Evolutionary conservation across 2,329 filamentous ascomycete genomes (phyloP).

Genomic region (Didymella keratinophila): DNA sequence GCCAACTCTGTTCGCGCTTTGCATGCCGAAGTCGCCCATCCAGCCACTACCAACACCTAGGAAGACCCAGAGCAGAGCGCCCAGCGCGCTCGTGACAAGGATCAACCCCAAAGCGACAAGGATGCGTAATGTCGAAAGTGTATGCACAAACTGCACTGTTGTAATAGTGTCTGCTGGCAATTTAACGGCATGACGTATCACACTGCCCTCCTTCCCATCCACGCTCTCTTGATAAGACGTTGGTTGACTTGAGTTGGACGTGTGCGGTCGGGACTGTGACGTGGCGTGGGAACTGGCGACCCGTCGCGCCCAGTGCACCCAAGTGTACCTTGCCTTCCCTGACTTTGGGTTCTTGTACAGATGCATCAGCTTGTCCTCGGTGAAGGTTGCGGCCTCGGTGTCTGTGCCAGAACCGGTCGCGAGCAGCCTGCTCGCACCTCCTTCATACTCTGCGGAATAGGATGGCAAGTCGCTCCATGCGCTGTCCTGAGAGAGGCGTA

Average conservation of each 20-base stretch:
- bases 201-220: constrained; percentile 16
- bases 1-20: constrained; percentile 27
- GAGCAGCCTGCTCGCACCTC: constrained; percentile 16
- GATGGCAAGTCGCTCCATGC: constrained; percentile 30
- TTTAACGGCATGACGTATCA: constrained; percentile 3
- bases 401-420: constrained; percentile 23
- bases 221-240: constrained; percentile 3
- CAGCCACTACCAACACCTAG: constrained; percentile 22
- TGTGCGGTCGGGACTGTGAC: constrained; percentile 4
- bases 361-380: constrained; percentile 50
- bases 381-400: constrained; percentile 35
- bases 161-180: constrained; percentile 21
- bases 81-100: constrained; percentile 25
- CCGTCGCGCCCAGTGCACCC: constrained; percentile 55
- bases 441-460: background rate
- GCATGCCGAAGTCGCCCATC: constrained; percentile 12
- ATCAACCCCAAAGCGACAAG: constrained; percentile 26
- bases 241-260: background rate
- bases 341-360: constrained; percentile 44
- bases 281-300: constrained; percentile 29
- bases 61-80: constrained; percentile 37
- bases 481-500: constrained; percentile 28
- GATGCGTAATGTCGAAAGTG: constrained; percentile 28
- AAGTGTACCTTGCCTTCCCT: constrained; percentile 51
- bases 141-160: constrained; percentile 39